Conservation (phyloP, 108 stramenopile species). For the Cylindrotheca fusiformis region DNA sequence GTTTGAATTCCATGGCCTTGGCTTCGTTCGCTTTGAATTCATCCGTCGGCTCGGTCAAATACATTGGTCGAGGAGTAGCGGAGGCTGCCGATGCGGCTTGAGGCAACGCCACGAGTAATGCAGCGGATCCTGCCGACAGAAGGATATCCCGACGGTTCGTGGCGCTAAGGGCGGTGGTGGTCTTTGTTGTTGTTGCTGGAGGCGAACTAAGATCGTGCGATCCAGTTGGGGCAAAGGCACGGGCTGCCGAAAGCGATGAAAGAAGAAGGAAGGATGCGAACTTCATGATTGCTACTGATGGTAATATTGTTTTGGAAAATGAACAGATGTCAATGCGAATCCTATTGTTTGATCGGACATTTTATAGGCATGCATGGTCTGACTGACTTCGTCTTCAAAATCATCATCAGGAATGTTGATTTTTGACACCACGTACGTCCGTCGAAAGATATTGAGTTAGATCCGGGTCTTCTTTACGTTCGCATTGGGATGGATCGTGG, state of each 20-base stretch:
- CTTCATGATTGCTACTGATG: background rate
- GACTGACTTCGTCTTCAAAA: no score
- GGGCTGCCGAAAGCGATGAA: background rate
- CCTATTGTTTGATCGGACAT: no score
- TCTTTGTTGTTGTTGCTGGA: background rate
- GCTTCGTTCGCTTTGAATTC: slow-evolving; percentile 85
- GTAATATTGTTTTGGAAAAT: no score
- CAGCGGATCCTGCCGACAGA: slow-evolving; percentile 11
- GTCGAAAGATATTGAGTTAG: no score
- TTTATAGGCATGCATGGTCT: no score
- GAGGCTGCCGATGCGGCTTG: slow-evolving; percentile 6
- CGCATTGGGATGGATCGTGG: no score
- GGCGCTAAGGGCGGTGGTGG: slow-evolving; percentile 9
- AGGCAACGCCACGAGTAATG: background rate
- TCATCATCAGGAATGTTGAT: no score
- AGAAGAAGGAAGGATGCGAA: background rate
- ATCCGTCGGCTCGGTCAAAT: slow-evolving; percentile 80
- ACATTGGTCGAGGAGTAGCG: slow-evolving; percentile 49
- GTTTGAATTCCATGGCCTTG: slow-evolving; percentile 74
- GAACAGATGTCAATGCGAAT: no score
- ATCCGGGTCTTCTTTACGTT: no score
- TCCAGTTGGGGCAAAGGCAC: background rate
- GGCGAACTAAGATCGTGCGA: background rate
- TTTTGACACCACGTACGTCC: no score
- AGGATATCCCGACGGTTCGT: slow-evolving; percentile 18